Evolutionary conservation across 2,329 filamentous ascomycete species (phyloP).

Genomic region (Myotisia sp.): DNA sequence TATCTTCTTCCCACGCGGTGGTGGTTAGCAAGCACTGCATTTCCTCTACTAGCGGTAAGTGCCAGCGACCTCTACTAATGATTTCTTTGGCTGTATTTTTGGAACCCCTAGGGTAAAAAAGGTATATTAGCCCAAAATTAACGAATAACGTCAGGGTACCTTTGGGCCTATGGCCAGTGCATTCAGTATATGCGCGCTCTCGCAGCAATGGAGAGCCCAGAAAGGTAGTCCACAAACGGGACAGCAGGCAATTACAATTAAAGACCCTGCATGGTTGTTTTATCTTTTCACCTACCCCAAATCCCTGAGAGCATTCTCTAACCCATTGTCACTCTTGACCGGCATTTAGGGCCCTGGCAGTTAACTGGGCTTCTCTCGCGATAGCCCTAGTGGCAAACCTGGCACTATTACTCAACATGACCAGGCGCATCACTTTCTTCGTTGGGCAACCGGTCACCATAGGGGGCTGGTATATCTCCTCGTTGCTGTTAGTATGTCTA

Average conservation of each 20-base stretch:
- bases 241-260: constrained; percentile 31
- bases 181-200: constrained; percentile 42
- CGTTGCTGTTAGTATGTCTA: constrained; percentile 40
- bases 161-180: constrained; percentile 43
- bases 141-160: no score
- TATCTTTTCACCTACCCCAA: constrained; percentile 3
- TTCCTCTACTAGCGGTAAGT: constrained; percentile 39
- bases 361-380: constrained; percentile 43
- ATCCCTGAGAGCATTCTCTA: no score
- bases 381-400: constrained; percentile 42
- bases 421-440: constrained; percentile 39
- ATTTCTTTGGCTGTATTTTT: background rate
- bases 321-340: constrained; percentile 3
- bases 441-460: constrained; percentile 47
- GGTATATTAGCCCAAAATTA: no score
- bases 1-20: constrained; percentile 28
- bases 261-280: constrained; percentile 40
- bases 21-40: constrained; percentile 49
- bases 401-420: constrained; percentile 46
- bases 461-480: constrained; percentile 43
- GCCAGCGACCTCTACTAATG: background rate
- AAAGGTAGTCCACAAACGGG: constrained; percentile 35
- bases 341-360: constrained; percentile 32
- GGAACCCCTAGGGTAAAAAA: background rate
- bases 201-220: constrained; percentile 41